A percentile compares a stretch with the other conserved stretches of the same genome.
These are phyloP conservation scores for Aphelidium insulamus DNA, from an alignment of 371 early-diverging fungal genomes.

Conservation along the genomic window DNA sequence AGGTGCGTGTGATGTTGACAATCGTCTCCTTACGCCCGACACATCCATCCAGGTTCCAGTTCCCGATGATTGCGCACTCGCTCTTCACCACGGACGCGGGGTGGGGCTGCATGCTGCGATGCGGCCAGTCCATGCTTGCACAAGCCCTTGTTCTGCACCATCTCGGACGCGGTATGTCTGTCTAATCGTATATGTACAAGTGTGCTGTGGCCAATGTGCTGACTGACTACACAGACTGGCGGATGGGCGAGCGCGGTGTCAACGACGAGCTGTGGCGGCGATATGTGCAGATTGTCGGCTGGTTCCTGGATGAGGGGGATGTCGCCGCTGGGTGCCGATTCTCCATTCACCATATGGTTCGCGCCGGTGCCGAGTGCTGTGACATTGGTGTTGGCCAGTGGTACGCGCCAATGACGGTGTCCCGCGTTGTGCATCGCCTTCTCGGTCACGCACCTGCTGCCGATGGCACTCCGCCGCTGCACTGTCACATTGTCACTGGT, in stretches of 20 bases:
- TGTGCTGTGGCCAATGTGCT: constrained; percentile 2
- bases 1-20: too few relatives aligned
- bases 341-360: constrained; percentile 77
- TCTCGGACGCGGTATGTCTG: constrained; percentile 32
- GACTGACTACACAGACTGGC: constrained; percentile 17
- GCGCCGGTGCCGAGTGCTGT: constrained; percentile 47
- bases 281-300: constrained; percentile 33
- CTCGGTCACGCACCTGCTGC: constrained; percentile 7
- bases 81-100: constrained; percentile 64
- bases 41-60: too few relatives aligned
- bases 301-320: constrained; percentile 74
- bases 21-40: too few relatives aligned
- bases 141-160: constrained; percentile 49
- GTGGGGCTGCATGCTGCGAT: constrained; percentile 94
- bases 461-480: constrained; percentile 13
- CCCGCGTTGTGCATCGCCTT: constrained; percentile 43
- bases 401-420: constrained; percentile 86
- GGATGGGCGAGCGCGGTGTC: constrained; percentile 12
- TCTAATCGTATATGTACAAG: constrained; percentile 1
- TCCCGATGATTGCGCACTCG: constrained; percentile 51
- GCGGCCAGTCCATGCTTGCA: constrained; percentile 78
- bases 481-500: constrained; percentile 1
- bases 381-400: constrained; percentile 84
- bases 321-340: constrained; percentile 45
- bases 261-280: constrained; percentile 6